Evolutionary conservation across 768 basidiomycete genomes (phyloP).

Genomic region (Mrakia hoshinonis): DNA sequence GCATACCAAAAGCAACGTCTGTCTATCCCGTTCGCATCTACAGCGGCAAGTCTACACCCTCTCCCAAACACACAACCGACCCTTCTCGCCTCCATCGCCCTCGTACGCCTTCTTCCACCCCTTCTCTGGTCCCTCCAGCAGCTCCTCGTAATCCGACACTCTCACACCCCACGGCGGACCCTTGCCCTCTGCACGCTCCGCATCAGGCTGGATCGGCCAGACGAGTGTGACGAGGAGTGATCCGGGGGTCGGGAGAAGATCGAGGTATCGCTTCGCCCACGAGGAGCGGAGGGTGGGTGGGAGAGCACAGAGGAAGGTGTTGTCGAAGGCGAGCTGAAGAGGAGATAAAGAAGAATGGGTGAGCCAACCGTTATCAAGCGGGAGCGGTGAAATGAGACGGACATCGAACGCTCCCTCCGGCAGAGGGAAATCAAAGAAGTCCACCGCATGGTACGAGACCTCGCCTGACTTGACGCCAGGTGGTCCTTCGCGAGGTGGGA

Average conservation of each 20-base stretch:
- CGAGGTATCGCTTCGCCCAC: not conserved
- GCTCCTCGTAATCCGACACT: not conserved
- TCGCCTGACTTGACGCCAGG: too few species aligned
- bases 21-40: too few species aligned
- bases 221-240: not conserved
- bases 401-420: not conserved
- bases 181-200: not conserved
- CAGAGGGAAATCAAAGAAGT: not conserved
- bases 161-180: not conserved
- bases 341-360: too few species aligned
- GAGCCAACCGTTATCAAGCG: too few species aligned
- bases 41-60: not conserved
- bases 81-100: not conserved
- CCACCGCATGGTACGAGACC: not conserved
- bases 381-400: too few species aligned
- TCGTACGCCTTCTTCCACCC: not conserved
- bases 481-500: not conserved
- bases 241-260: not conserved
- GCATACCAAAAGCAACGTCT: too few species aligned
- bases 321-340: not conserved
- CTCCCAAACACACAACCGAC: not conserved
- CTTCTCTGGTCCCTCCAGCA: not conserved
- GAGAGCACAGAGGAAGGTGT: conserved; percentile 5
- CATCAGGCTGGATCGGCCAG: not conserved
- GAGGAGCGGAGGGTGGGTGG: not conserved